These are phyloP conservation scores for Pseudogymnoascus sp. DNA, from an alignment of 2,329 filamentous ascomycete genomes.

Conservation along the genomic window DNA sequence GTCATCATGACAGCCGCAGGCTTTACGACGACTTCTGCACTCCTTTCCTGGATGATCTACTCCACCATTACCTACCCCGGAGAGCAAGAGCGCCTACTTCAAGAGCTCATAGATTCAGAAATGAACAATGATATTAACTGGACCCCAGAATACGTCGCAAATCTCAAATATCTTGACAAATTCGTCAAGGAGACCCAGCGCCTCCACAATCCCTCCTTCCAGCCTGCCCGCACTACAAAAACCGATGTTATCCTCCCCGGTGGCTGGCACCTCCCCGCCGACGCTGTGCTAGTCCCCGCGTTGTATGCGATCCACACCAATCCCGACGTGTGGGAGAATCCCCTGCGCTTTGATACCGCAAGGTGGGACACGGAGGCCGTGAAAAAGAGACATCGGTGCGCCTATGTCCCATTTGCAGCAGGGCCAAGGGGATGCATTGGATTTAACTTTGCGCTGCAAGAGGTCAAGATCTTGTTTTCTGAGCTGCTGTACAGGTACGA, in stretches of 20 bases:
- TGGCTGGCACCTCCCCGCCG: slow-evolving; percentile 46
- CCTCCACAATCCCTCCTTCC: slow-evolving; percentile 51
- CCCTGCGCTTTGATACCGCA: slow-evolving; percentile 45
- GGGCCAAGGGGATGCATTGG: slow-evolving; percentile 52
- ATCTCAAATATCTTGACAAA: slow-evolving; percentile 44
- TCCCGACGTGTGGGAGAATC: neutral
- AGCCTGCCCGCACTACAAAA: slow-evolving; percentile 48
- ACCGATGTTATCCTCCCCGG: slow-evolving; percentile 49
- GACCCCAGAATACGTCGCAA: slow-evolving; percentile 38
- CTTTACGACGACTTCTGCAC: slow-evolving; percentile 50
- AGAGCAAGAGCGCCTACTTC: slow-evolving; percentile 47
- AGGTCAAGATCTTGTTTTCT: neutral
- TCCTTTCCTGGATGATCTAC: slow-evolving; percentile 51
- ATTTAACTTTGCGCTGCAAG: neutral
- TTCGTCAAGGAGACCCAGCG: slow-evolving; percentile 54
- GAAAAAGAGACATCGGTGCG: slow-evolving; percentile 40
- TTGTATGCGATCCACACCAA: neutral
- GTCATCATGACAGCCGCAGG: slow-evolving; percentile 48
- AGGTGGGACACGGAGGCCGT: slow-evolving; percentile 48
- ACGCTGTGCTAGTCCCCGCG: slow-evolving; percentile 20
- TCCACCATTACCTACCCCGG: slow-evolving; percentile 43
- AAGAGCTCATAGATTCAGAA: slow-evolving; percentile 46
- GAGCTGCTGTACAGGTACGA: neutral
- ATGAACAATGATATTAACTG: slow-evolving; percentile 36
- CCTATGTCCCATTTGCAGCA: slow-evolving; percentile 50